Evolutionary conservation across 805 yeast genomes (phyloP).

Genomic region (Teunomyces kruisii): DNA sequence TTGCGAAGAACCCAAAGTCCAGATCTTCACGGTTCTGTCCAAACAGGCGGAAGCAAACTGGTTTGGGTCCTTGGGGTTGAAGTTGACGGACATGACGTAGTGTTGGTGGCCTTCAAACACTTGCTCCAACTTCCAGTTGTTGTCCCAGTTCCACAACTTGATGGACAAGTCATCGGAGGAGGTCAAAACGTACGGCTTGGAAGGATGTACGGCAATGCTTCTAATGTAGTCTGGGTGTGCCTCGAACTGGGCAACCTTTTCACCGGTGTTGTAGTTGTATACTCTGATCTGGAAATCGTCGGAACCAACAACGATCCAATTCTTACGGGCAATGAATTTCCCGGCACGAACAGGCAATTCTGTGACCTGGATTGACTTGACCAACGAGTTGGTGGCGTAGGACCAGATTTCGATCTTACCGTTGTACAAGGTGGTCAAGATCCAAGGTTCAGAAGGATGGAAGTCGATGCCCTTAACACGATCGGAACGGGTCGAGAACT

Average conservation of each 20-base stretch:
- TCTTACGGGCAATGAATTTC: slow-evolving; percentile 89
- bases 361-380: slow-evolving; percentile 91
- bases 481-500: slow-evolving; percentile 87
- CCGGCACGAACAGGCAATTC: slow-evolving; percentile 96
- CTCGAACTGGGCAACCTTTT: slow-evolving; percentile 90
- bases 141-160: slow-evolving; percentile 97
- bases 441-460: slow-evolving; percentile 98
- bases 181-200: slow-evolving; percentile 84
- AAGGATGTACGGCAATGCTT: slow-evolving; percentile 90
- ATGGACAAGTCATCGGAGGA: slow-evolving; percentile 90
- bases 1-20: slow-evolving; percentile 85
- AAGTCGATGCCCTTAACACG: slow-evolving; percentile 97
- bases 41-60: slow-evolving; percentile 97
- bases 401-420: slow-evolving; percentile 94
- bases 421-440: slow-evolving; percentile 83
- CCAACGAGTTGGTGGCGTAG: slow-evolving; percentile 78
- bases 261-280: slow-evolving; percentile 93
- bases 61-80: slow-evolving; percentile 96
- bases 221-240: slow-evolving; percentile 98
- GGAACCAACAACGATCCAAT: slow-evolving; percentile 94
- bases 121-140: slow-evolving; percentile 86
- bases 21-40: slow-evolving; percentile 93
- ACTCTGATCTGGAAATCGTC: slow-evolving; percentile 95
- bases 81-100: slow-evolving; percentile 89
- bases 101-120: slow-evolving; percentile 94